Base-by-base conservation (phyloP, 805 yeast species). In the Kuraishia borneana region DNA sequence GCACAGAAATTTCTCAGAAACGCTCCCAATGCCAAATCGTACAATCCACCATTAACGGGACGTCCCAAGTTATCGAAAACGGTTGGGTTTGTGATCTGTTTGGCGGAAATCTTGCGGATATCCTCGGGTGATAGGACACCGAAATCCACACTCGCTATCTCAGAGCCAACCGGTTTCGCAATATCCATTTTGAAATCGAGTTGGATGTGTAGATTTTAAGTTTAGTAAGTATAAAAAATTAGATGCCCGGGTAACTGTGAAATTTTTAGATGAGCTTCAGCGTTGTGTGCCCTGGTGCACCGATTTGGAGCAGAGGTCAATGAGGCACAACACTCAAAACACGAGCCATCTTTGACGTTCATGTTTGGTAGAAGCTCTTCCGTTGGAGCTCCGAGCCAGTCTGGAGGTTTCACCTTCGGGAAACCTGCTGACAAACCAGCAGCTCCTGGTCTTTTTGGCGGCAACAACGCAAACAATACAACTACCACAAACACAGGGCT, bases 51-150 rank as follows among this genome's bases (percentile, higher is more conserved):
- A 28, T 80, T 69, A 35, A 92, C 77, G 14, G 99, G 96, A 57
- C 94, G 97, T 30, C 97, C 98, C 53, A 92, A 62, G 53, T 82
- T 85, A 58, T 92, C 98, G 50, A 92, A 80, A n/a, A 87, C 96
- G 25, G 85, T 79, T 14, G 98, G 96, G 51, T 85, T 87, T 38
- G 94, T 83, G 59, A 92, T 78, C 64, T 92, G 97, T 56, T 88
- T 89, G 35, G 95, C 97, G 21, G 96, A 85, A 27, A 89, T 65
- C 48, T 74, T 70, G 47, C 89, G 71, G 51, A 92, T 78, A 50
- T 94, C 98, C 36, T 75, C 76, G 12, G 89, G 68, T 22, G 85
- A 65, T 44, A 88, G 65, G 46, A 88, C 78, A 33, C 92, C 82
- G 60, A 92, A 94, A 61, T 89, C 96, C 44, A 92, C 96, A 46